These are phyloP conservation scores for Davidsoniella australis DNA, from an alignment of 2,329 filamentous ascomycete genomes.

Conservation along the genomic window DNA sequence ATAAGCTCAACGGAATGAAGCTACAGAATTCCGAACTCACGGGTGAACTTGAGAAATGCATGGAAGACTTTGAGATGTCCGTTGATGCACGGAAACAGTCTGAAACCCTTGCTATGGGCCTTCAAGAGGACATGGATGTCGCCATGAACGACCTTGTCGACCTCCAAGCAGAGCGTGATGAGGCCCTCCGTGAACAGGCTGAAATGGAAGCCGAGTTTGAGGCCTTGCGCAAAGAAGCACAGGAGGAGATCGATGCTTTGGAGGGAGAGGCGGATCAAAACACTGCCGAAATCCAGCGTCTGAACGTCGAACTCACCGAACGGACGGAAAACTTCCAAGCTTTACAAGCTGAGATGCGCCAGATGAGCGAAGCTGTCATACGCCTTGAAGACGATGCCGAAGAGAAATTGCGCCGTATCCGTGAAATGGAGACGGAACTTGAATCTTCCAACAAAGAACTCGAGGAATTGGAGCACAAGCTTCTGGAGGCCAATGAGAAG, in stretches of 20 bases:
- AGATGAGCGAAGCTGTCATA: conserved; percentile 72
- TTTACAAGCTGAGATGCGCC: conserved; percentile 86
- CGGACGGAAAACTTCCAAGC: conserved; percentile 75
- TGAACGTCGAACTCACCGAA: conserved; percentile 56
- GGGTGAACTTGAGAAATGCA: conserved; percentile 61
- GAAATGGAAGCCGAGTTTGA: conserved; percentile 45
- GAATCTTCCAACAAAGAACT: conserved; percentile 73
- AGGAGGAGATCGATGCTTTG: conserved; percentile 48
- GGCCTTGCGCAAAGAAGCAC: conserved; percentile 42
- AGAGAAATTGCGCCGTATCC: conserved; percentile 59
- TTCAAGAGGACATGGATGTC: conserved; percentile 68
- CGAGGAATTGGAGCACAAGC: conserved; percentile 66
- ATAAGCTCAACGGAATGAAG: conserved; percentile 72
- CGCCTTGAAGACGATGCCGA: conserved; percentile 80
- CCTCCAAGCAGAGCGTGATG: conserved; percentile 70
- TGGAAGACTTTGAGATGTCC: conserved; percentile 62
- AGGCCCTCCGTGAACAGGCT: conserved; percentile 51
- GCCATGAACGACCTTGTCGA: conserved; percentile 64
- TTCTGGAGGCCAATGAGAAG: conserved; percentile 75
- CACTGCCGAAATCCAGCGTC: conserved; percentile 49
- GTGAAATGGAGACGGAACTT: conserved; percentile 68
- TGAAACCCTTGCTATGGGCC: conserved; percentile 38
- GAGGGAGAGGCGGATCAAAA: conserved; percentile 59
- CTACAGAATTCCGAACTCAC: conserved; percentile 81
- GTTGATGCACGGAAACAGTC: conserved; percentile 45